Conservation (phyloP, 1,284 basidiomycete genomes). For the Ganoderma lucidum region DNA sequence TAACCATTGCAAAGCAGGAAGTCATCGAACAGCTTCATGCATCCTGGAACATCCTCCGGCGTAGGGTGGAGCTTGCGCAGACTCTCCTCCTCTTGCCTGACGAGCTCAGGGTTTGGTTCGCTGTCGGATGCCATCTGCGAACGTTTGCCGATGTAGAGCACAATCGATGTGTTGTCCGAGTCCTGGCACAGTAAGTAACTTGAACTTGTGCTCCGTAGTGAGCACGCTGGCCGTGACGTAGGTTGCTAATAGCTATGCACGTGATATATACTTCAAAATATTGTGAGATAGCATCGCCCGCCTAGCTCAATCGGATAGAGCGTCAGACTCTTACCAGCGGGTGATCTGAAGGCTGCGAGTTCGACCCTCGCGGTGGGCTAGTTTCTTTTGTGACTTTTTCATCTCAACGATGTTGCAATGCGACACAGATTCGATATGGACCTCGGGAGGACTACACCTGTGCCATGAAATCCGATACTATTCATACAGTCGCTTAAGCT, state of each 20-base stretch:
- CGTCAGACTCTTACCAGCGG: conserved; percentile 70
- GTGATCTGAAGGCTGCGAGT: conserved; percentile 87
- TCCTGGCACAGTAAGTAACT: no score
- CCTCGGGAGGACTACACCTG: no score
- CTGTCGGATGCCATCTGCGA: conserved; percentile 16
- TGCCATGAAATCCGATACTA: background rate
- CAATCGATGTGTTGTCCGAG: background rate
- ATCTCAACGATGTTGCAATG: no score
- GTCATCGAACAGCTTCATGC: conserved; percentile 81
- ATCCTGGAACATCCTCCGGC: conserved; percentile 81
- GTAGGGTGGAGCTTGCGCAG: conserved; percentile 73
- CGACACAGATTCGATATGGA: no score
- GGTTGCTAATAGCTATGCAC: no score
- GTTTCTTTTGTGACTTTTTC: background rate
- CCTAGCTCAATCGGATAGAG: conserved; percentile 91
- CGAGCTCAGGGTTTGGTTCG: conserved; percentile 29
- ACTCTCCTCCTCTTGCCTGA: conserved; percentile 72
- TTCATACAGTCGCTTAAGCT: background rate
- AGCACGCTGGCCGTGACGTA: no score
- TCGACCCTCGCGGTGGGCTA: conserved; percentile 92
- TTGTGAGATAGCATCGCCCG: conserved; percentile 49
- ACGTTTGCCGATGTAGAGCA: background rate
- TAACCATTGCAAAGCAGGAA: conserved; percentile 82
- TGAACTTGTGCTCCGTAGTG: no score
- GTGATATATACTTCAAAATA: no score